Evolutionary conservation across 2,329 filamentous ascomycete genomes (phyloP).

Genomic region (Fusarium humuli): DNA sequence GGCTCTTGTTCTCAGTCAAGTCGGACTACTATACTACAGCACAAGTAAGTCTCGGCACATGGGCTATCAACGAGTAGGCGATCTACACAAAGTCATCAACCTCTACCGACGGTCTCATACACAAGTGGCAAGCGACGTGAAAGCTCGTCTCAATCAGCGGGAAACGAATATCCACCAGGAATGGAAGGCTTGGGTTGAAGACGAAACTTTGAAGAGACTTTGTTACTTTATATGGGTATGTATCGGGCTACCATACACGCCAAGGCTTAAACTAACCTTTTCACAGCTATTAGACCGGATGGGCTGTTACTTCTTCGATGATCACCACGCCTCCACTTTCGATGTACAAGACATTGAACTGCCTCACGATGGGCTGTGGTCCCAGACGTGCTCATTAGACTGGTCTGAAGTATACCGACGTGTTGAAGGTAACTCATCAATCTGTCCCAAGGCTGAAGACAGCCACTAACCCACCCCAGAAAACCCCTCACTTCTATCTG

Average conservation of each 20-base stretch:
- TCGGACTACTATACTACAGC: constrained; percentile 17
- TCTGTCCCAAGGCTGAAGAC: no score
- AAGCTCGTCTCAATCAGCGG: not conserved
- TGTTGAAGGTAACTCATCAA: not conserved
- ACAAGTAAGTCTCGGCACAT: not conserved
- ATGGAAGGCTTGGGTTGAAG: constrained; percentile 11
- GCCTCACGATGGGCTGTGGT: constrained; percentile 28
- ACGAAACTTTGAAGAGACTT: constrained; percentile 21
- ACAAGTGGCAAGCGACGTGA: not conserved
- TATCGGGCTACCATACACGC: rapidly evolving
- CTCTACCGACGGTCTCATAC: not conserved
- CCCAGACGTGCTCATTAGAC: not conserved
- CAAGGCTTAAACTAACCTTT: rapidly evolving
- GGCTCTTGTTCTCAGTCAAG: constrained; percentile 31
- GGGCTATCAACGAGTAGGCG: not conserved
- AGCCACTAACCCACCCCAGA: constrained; percentile 20
- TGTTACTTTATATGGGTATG: constrained; percentile 1
- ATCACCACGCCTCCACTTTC: not conserved
- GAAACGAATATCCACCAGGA: not conserved
- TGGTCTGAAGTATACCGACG: constrained; percentile 2
- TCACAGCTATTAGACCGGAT: constrained; percentile 15
- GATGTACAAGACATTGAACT: not conserved
- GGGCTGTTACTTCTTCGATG: constrained; percentile 6
- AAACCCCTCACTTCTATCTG: constrained; percentile 27
- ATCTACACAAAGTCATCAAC: constrained; percentile 1